Evolutionary conservation across 2,329 filamentous ascomycete genomes (phyloP).

Genomic region (Botrytis fabae): DNA sequence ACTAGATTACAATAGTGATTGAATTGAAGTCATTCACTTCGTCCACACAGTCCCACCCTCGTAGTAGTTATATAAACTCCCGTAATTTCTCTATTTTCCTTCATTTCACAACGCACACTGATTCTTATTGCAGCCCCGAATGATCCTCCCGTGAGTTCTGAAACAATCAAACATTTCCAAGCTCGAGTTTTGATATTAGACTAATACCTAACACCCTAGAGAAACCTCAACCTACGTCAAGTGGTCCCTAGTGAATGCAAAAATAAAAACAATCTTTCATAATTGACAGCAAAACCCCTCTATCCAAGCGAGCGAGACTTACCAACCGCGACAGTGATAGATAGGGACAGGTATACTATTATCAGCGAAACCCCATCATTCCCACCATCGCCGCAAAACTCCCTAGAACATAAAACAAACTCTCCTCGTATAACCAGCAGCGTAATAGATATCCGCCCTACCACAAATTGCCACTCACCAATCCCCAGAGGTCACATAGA

Average conservation of each 20-base stretch:
- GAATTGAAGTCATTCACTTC: too few species aligned
- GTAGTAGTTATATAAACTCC: neutral
- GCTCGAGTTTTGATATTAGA: neutral
- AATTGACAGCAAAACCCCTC: neutral
- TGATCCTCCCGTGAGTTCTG: neutral
- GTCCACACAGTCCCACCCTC: neutral
- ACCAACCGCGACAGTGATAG: neutral
- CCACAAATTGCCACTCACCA: neutral
- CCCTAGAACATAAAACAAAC: neutral
- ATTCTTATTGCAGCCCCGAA: neutral
- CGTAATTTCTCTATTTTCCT: too few species aligned
- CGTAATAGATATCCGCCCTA: too few species aligned
- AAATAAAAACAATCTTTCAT: neutral
- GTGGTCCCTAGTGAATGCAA: too few species aligned
- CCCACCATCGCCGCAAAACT: neutral
- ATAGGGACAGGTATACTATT: neutral
- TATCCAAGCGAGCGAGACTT: neutral
- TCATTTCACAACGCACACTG: neutral
- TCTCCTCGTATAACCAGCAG: neutral
- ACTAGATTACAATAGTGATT: too few species aligned
- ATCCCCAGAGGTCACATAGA: too few species aligned
- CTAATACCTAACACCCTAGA: rapidly evolving
- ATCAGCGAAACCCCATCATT: neutral
- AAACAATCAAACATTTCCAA: neutral
- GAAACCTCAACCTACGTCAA: neutral